A percentile compares a stretch with the other conserved stretches of the same genome.
Evolutionary conservation across 805 yeast genomes (phyloP).

Genomic region (Schwanniomyces polymorphus): DNA sequence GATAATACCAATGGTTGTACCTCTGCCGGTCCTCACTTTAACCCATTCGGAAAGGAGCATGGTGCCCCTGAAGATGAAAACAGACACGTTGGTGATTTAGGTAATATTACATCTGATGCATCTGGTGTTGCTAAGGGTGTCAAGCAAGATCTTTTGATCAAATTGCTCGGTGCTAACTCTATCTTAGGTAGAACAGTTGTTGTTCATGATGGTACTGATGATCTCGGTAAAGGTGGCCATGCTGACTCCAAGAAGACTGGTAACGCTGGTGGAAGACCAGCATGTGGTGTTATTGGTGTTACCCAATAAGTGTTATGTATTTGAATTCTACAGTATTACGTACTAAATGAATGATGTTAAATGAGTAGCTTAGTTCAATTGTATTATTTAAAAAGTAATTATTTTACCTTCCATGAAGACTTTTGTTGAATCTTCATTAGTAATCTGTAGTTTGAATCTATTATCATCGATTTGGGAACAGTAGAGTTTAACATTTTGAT

Average conservation of each 20-base stretch:
- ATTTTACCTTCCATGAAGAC: constrained; percentile 5
- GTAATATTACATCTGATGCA: constrained; percentile 88
- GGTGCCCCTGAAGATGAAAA: constrained; percentile 85
- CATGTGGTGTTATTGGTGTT: constrained; percentile 96
- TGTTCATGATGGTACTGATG: constrained; percentile 90
- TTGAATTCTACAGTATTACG: neutral
- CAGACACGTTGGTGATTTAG: constrained; percentile 95
- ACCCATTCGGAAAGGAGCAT: constrained; percentile 85
- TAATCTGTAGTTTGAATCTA: constrained; percentile 24
- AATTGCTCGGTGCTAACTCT: constrained; percentile 83
- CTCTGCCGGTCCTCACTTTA: constrained; percentile 96
- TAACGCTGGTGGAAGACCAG: constrained; percentile 97
- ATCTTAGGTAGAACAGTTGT: constrained; percentile 95
- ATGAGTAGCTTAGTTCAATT: neutral
- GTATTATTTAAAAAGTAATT: neutral
- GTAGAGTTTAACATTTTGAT: constrained; percentile 23
- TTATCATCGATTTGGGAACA: constrained; percentile 6
- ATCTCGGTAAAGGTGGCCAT: constrained; percentile 91
- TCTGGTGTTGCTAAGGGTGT: constrained; percentile 90
- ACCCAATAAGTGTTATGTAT: constrained; percentile 30
- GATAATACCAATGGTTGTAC: constrained; percentile 99
- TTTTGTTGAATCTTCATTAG: neutral
- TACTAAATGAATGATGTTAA: neutral
- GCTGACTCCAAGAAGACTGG: constrained; percentile 93
- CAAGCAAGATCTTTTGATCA: constrained; percentile 72